Evolutionary conservation across 2,329 filamentous ascomycete species (phyloP), one percentile per base, ranked within the genome.

Genomic region (Arthrobotrys sinensis): DNA sequence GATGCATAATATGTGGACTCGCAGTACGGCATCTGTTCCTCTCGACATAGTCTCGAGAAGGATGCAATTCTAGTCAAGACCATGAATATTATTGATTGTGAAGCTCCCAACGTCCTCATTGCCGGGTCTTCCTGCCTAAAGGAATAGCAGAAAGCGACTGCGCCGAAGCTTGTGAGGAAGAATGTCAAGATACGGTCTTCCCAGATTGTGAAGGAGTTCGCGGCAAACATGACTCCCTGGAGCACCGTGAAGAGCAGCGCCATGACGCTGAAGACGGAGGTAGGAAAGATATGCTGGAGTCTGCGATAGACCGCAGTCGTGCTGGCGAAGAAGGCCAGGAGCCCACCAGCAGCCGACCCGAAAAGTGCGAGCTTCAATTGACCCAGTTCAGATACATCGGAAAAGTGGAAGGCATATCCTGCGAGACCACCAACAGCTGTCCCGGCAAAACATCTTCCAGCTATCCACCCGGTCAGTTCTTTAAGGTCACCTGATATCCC

Each of bases 201-300:
- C 94, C 96, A 99, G 80, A 99, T 97, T 0, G 95, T 98, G 85
- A 94, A 99, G 0, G 96, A 99, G 85, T 99, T 99, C 2, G 96
- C 96, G 0, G 95, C 95, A 83, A 98, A 99, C 6, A 96, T 95
- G 64, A 93, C 86, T n/a, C 94, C 96, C 82, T 97, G 93, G 79
- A 92, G 90, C n/a, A 94, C 84, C 0, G 94, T 94, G 81, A 97
- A 93, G 12, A 94, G 83, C 28, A 93, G 86, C 4, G 93, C 91
- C 76, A 97, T 86, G 91, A 93, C 95, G n/a, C 93, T 92, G 94
- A 95, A 99, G 67, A 94, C 85, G 0, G 89, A 92, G n/a, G 85
- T 89, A 0, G 94, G 94, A 8, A 93, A 81, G 40, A 93, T 19
- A 57, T 79, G 82, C 43, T 90, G 82, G 16, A 81, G 81, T 8